phyloP scores from a whole-genome alignment of 2,329 filamentous ascomycete genomes.

The Paramyrothecium sp. region DNA sequence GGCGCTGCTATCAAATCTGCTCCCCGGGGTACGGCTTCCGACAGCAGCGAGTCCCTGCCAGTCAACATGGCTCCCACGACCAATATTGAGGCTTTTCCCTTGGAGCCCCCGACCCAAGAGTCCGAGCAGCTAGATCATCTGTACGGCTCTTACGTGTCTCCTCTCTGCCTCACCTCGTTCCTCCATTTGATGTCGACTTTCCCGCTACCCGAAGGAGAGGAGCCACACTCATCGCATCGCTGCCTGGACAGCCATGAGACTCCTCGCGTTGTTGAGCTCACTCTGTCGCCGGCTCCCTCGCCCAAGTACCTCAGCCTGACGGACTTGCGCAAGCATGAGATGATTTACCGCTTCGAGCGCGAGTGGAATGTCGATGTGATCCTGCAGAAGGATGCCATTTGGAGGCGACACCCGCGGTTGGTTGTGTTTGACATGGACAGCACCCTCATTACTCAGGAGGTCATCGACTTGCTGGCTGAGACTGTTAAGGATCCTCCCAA shows the following conservation, averaged over 20 bases:
- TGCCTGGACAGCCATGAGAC: constrained; percentile 61
- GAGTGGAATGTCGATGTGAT: constrained; percentile 88
- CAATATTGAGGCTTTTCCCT: constrained; percentile 56
- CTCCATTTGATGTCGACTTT: constrained; percentile 65
- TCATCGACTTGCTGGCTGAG: constrained; percentile 91
- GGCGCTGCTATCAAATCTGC: constrained; percentile 31
- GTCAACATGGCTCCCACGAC: constrained; percentile 59
- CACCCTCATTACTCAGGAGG: constrained; percentile 94
- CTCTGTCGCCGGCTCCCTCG: constrained; percentile 59
- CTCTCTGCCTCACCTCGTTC: constrained; percentile 64
- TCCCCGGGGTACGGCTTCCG: constrained; percentile 21
- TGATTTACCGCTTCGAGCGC: constrained; percentile 79
- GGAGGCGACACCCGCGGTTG: constrained; percentile 76
- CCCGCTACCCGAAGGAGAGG: constrained; percentile 51
- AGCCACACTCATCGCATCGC: constrained; percentile 60
- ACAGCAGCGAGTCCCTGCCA: constrained; percentile 37
- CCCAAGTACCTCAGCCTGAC: constrained; percentile 63
- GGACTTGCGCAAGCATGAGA: constrained; percentile 76
- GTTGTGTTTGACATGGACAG: constrained; percentile 99
- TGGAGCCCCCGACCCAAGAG: constrained; percentile 56
- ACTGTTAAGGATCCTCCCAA: constrained; percentile 68
- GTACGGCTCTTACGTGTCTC: constrained; percentile 65
- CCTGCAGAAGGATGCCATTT: constrained; percentile 71
- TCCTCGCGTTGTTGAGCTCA: constrained; percentile 65
- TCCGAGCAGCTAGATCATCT: constrained; percentile 60